phyloP scores from a whole-genome alignment of 345 rosid genomes.

The Camelina hispida region DNA sequence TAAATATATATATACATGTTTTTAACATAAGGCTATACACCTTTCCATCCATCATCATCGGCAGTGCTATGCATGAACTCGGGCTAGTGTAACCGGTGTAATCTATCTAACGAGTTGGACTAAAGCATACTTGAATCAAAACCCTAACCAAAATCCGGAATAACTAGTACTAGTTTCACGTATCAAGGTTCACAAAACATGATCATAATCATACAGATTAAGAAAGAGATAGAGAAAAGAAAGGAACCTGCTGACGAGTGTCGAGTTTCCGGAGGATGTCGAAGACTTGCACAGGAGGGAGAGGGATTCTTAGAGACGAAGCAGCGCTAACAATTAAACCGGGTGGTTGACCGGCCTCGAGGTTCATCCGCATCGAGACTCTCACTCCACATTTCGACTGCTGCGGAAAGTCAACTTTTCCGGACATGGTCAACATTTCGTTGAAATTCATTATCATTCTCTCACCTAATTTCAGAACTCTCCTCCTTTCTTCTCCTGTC shows the following conservation, averaged over 20 bases:
- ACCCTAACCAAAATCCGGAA: background rate
- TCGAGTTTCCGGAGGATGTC: constrained; percentile 47
- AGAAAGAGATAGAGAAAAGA: background rate
- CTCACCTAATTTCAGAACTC: constrained; percentile 61
- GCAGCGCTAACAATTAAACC: constrained; percentile 68
- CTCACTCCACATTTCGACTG: constrained; percentile 61
- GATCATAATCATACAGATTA: background rate
- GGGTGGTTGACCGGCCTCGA: constrained; percentile 53
- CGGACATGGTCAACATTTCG: constrained; percentile 56
- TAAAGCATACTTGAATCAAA: background rate
- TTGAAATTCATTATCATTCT: constrained; percentile 72
- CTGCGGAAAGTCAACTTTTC: constrained; percentile 55
- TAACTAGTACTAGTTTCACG: background rate
- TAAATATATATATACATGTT: background rate
- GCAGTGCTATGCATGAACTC: background rate
- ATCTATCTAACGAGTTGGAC: background rate
- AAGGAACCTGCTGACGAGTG: constrained; percentile 54
- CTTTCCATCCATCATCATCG: constrained; percentile 2
- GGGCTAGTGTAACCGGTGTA: background rate
- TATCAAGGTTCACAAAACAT: background rate
- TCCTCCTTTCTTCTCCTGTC: constrained; percentile 47
- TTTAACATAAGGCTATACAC: background rate
- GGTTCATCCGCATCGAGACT: constrained; percentile 51
- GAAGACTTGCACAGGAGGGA: constrained; percentile 53
- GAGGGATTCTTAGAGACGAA: constrained; percentile 64